Percentiles rank a stretch among this genome's conserved stretches.
Conservation (phyloP, 495 filamentous ascomycete species). For the Melanomma pulvis-pyrius region DNA sequence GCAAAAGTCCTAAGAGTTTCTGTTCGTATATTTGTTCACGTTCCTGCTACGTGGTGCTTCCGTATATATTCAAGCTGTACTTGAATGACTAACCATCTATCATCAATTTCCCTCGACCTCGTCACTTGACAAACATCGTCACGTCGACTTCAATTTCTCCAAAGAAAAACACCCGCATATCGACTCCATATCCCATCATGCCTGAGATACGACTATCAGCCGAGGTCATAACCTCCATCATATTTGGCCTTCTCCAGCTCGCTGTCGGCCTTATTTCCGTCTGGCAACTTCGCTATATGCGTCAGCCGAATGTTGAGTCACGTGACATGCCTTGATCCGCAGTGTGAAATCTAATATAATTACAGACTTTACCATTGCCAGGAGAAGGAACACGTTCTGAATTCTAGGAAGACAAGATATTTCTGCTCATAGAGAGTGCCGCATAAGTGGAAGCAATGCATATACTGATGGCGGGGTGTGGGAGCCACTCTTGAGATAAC, state of each 20-base stretch:
- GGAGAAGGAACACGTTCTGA: neutral
- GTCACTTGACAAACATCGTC: neutral
- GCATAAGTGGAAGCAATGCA: no score
- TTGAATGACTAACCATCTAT: neutral
- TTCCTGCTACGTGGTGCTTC: neutral
- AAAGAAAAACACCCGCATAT: neutral
- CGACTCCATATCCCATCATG: neutral
- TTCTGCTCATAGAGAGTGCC: no score
- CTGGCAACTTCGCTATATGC: slow-evolving; percentile 12
- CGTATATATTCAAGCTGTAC: neutral
- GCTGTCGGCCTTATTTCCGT: slow-evolving; percentile 11
- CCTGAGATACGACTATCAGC: neutral
- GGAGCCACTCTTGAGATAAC: no score
- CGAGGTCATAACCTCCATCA: slow-evolving; percentile 9
- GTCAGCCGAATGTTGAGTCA: neutral
- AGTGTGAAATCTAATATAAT: neutral
- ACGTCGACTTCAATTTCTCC: neutral
- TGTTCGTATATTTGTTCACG: neutral
- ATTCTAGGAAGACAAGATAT: no score
- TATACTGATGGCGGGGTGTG: no score
- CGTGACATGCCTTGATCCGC: neutral
- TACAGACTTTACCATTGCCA: neutral
- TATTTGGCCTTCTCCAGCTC: slow-evolving; percentile 12
- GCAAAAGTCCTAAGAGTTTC: neutral
- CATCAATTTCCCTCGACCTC: neutral